These are phyloP conservation scores for Tinospora cordifolia DNA, from an alignment of 164 flowering plant species.

Conservation along the genomic window DNA sequence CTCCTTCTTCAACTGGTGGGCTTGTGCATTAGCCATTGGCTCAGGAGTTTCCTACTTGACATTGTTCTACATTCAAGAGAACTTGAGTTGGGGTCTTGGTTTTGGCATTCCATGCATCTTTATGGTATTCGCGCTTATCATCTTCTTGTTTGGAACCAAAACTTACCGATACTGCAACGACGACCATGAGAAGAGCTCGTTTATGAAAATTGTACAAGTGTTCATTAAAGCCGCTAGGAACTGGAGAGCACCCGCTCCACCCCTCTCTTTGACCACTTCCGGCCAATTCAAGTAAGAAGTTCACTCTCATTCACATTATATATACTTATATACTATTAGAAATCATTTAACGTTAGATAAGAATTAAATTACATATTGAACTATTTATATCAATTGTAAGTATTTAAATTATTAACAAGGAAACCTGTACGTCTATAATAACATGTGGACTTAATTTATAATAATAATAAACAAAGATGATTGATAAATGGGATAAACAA, in stretches of 20 bases:
- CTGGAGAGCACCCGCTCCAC: background rate
- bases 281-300: slow-evolving; percentile 13
- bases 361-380: too few species aligned
- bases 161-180: slow-evolving; percentile 12
- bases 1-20: slow-evolving; percentile 23
- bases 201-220: background rate
- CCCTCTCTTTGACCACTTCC: background rate
- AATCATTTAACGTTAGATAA: too few species aligned
- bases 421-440: too few species aligned
- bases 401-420: too few species aligned
- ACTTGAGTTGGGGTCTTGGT: slow-evolving; percentile 19
- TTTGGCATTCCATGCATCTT: slow-evolving; percentile 16
- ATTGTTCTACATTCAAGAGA: slow-evolving; percentile 13
- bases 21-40: slow-evolving; percentile 10
- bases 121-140: slow-evolving; percentile 5
- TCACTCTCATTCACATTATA: too few species aligned
- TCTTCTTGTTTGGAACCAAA: slow-evolving; percentile 15
- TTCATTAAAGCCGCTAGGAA: slow-evolving; percentile 6
- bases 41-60: background rate
- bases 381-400: too few species aligned
- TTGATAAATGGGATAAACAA: too few species aligned
- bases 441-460: too few species aligned
- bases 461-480: too few species aligned
- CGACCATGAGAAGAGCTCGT: slow-evolving; percentile 8
- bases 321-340: too few species aligned